phyloP scores from a whole-genome alignment of 2,329 filamentous ascomycete species.

The Paracoccidioides lutzii region DNA sequence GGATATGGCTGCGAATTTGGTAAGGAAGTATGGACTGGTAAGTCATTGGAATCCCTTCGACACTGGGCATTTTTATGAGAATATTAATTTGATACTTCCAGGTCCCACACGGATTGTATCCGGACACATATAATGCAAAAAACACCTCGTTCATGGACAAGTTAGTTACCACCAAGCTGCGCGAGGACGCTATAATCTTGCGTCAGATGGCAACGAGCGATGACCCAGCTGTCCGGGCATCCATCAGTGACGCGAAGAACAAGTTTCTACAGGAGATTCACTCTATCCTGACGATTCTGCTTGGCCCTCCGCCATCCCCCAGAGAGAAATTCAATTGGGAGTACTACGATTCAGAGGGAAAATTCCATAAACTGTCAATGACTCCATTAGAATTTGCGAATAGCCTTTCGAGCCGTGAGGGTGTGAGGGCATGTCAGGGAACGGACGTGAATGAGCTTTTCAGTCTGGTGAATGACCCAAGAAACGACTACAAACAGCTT shows the following conservation, averaged over 20 bases:
- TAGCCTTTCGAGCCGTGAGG: conserved; percentile 49
- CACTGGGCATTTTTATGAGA: background rate
- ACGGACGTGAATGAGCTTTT: conserved; percentile 56
- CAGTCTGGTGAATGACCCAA: conserved; percentile 74
- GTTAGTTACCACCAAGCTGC: conserved; percentile 69
- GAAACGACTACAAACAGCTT: conserved; percentile 58
- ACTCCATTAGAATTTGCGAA: conserved; percentile 61
- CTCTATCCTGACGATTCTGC: conserved; percentile 64
- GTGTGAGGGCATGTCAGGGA: conserved; percentile 44
- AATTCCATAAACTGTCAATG: conserved; percentile 47
- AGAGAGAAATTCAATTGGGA: conserved; percentile 64
- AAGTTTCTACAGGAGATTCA: conserved; percentile 71
- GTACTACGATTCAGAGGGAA: conserved; percentile 57
- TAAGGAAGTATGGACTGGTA: conserved; percentile 73
- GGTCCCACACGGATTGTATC: conserved; percentile 65
- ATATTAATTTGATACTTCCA: conserved; percentile 3
- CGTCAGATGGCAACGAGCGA: conserved; percentile 41
- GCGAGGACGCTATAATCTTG: conserved; percentile 67
- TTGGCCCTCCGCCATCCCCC: conserved; percentile 64
- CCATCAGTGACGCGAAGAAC: conserved; percentile 46
- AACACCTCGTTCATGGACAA: conserved; percentile 57
- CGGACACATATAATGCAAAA: conserved; percentile 67
- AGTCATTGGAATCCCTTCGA: background rate
- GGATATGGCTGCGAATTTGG: conserved; percentile 83
- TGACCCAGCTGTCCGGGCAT: conserved; percentile 25